Evolutionary conservation across 768 basidiomycete genomes (phyloP), one percentile per base, ranked within the genome.

Genomic region (Pleurotus eryngii): DNA sequence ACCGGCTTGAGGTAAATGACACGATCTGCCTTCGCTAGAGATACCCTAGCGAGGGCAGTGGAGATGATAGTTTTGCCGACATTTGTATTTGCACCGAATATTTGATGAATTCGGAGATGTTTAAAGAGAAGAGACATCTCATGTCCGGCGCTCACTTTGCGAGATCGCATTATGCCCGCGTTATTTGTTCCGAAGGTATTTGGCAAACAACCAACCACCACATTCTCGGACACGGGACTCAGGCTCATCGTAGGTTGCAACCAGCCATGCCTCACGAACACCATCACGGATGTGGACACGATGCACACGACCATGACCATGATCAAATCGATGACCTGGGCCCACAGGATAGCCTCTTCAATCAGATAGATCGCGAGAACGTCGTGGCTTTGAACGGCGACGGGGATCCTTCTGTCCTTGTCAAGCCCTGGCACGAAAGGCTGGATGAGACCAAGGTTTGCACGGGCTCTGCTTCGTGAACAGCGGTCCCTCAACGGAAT

Each of bases 11-110:
- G 74, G 60, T 92, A 92, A 63, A 83, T 84, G 0, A 85, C 85
- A 38, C 72, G 66, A 2, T 76, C 75, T 22, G 76, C 74, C 55
- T 69, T 73, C 1, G 78, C 68, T 0, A 86, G 86, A n/a, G 91
- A 90, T 0, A 91, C 87, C 37, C 90, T 80, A 45, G 87, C 82
- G 37, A 98, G 84, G 1, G 92, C 92, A 2, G 94, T 83, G 1
- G 92, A 89, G 55, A 98, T 75, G 57, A 98, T 81, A 0, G 95
- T 97, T 73, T 98, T 98, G 24, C 96, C 96, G 49, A 98, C 95
- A 70, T 94, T 87, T 2, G 96, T 98, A 72, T 96, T 97, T 1
- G 95, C 94, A 30, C 96, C 96, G 66, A 97, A 96, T 58, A 98
- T 76, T 68, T 96, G 92, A 70, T 95, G 91, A 27, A 94, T 76